Evolutionary conservation across 306 rosid genomes (phyloP).

Genomic region (Fragaria vesca): DNA sequence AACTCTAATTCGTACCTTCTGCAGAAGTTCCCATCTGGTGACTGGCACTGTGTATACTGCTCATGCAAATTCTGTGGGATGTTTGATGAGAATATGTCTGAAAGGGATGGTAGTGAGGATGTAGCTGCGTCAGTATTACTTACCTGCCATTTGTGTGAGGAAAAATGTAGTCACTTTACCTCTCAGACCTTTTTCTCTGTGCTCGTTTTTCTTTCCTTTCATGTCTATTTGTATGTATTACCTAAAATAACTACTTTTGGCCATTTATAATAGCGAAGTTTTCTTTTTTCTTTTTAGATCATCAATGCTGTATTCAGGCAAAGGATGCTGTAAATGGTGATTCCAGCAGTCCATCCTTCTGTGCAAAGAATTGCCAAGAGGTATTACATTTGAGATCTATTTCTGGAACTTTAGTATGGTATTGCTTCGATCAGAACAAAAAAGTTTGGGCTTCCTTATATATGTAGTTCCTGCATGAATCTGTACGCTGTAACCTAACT

Average conservation of each 20-base stretch:
- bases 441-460: neutral
- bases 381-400: conserved; percentile 38
- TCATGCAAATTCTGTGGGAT: conserved; percentile 88
- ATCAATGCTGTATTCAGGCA: conserved; percentile 51
- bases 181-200: neutral
- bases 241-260: neutral
- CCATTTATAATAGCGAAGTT: neutral
- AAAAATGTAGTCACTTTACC: conserved; percentile 62
- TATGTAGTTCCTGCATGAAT: neutral
- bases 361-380: conserved; percentile 77
- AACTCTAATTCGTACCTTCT: conserved; percentile 22
- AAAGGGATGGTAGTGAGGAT: conserved; percentile 33
- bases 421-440: neutral
- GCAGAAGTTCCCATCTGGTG: conserved; percentile 93
- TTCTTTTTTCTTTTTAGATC: conserved; percentile 46
- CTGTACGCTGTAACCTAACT: conserved; percentile 1
- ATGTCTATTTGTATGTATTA: conserved; percentile 1
- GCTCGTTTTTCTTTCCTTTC: conserved; percentile 8
- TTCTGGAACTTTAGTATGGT: conserved; percentile 21
- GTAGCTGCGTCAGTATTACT: conserved; percentile 34
- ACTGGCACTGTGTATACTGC: conserved; percentile 89
- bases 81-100: conserved; percentile 37
- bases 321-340: conserved; percentile 37
- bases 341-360: conserved; percentile 39
- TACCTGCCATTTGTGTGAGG: conserved; percentile 69